phyloP scores from a whole-genome alignment of 768 basidiomycete species.

The Boletus pseudopeckii region DNA sequence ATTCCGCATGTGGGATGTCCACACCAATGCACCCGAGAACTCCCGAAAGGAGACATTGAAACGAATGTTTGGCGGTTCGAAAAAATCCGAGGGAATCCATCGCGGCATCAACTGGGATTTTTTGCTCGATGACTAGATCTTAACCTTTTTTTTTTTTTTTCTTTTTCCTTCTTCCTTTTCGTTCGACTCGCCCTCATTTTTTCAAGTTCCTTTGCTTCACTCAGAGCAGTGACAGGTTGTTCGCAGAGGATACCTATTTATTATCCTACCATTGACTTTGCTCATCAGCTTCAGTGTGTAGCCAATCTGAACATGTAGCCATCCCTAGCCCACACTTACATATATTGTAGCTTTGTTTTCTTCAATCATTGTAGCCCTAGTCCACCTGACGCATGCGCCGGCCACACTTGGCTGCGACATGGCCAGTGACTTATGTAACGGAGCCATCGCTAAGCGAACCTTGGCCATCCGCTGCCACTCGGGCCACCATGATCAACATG shows the following conservation, averaged over 20 bases:
- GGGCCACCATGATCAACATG: background rate
- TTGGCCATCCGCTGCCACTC: background rate
- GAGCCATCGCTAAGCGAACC: background rate
- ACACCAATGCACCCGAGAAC: constrained; percentile 61
- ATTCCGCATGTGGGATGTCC: constrained; percentile 80
- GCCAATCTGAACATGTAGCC: constrained; percentile 27
- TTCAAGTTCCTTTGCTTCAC: constrained; percentile 2
- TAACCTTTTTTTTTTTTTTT: background rate
- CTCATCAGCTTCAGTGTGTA: constrained; percentile 21
- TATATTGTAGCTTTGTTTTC: constrained; percentile 21
- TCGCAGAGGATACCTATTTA: constrained; percentile 19
- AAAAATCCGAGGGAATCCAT: constrained; percentile 47
- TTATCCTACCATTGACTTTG: constrained; percentile 4
- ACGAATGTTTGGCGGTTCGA: constrained; percentile 57
- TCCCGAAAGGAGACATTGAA: constrained; percentile 58
- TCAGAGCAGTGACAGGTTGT: constrained; percentile 9
- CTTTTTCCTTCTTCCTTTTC: background rate
- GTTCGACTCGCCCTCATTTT: constrained; percentile 12
- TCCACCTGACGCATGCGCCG: background rate
- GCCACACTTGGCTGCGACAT: background rate
- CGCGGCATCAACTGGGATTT: constrained; percentile 71
- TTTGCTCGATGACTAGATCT: constrained; percentile 60
- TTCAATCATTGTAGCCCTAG: constrained; percentile 25
- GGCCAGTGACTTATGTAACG: background rate
- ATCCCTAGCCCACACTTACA: constrained; percentile 8